A percentile compares a stretch with the other conserved stretches of the same genome.
Evolutionary conservation across 257 asterid genomes (phyloP).

Genomic region (Solanum medicagineum): DNA sequence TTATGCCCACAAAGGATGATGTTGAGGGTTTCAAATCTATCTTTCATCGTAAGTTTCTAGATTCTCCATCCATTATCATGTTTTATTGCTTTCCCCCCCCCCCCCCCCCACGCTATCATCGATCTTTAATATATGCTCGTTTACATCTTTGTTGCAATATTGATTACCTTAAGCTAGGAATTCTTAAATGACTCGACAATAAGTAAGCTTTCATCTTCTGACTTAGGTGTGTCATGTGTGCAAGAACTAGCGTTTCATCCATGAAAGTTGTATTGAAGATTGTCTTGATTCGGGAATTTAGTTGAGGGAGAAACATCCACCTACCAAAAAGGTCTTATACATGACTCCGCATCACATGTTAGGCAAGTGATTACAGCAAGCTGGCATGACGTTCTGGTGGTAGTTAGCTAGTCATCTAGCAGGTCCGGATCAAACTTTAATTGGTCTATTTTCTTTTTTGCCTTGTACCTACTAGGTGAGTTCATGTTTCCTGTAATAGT

Average conservation of each 20-base stretch:
- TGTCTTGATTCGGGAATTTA: neutral
- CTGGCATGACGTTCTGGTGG: neutral
- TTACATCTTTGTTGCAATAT: neutral
- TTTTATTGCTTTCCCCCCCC: neutral
- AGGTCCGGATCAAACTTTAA: neutral
- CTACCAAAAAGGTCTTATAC: neutral
- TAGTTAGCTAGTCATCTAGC: neutral
- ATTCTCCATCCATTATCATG: neutral
- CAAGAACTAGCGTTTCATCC: neutral
- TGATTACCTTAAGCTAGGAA: neutral
- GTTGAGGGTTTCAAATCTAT: neutral
- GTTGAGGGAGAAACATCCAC: neutral
- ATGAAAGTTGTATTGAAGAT: neutral
- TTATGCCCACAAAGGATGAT: conserved; percentile 23
- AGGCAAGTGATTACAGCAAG: neutral
- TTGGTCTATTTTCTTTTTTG: neutral
- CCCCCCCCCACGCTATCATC: neutral
- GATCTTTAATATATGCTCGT: neutral
- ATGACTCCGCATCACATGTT: neutral
- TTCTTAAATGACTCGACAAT: neutral
- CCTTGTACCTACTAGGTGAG: neutral
- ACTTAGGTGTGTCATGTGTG: neutral
- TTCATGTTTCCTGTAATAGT: neutral
- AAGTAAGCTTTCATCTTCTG: neutral
- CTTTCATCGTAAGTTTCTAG: neutral